phyloP scores from a whole-genome alignment of 306 rosid species.

The Benincasa hispida region DNA sequence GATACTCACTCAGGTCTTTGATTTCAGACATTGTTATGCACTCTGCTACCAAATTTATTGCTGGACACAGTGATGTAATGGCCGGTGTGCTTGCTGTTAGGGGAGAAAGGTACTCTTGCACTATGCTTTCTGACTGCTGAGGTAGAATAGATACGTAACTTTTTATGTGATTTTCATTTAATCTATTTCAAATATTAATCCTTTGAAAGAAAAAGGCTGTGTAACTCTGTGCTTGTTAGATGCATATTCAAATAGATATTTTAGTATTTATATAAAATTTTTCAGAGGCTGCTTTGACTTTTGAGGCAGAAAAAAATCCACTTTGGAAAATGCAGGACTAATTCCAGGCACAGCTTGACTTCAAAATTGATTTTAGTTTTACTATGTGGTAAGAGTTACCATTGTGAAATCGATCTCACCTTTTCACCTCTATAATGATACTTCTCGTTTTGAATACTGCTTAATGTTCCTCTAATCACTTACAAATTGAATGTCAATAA shows the following conservation, averaged over 20 bases:
- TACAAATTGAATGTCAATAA: background rate
- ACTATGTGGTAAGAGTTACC: too few species aligned
- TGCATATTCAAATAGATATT: background rate
- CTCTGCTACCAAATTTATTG: constrained; percentile 89
- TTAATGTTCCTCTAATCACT: background rate
- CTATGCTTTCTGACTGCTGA: constrained; percentile 11
- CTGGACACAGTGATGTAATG: constrained; percentile 86
- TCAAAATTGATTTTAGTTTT: background rate
- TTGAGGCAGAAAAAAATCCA: background rate
- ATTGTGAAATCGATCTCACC: too few species aligned
- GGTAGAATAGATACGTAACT: background rate
- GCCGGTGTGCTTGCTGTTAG: constrained; percentile 90
- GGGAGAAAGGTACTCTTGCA: constrained; percentile 54
- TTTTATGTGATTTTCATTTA: background rate
- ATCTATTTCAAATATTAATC: background rate
- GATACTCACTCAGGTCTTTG: constrained; percentile 8
- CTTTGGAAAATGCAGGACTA: background rate
- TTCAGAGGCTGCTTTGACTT: background rate
- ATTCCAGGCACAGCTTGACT: background rate
- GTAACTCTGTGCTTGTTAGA: background rate
- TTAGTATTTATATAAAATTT: background rate
- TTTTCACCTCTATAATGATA: too few species aligned
- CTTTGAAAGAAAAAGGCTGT: background rate
- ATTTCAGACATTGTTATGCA: constrained; percentile 80
- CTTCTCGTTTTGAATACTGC: background rate